phyloP scores from a whole-genome alignment of 2,329 filamentous ascomycete genomes.

The Phaeosphaeriaceae sp. region DNA sequence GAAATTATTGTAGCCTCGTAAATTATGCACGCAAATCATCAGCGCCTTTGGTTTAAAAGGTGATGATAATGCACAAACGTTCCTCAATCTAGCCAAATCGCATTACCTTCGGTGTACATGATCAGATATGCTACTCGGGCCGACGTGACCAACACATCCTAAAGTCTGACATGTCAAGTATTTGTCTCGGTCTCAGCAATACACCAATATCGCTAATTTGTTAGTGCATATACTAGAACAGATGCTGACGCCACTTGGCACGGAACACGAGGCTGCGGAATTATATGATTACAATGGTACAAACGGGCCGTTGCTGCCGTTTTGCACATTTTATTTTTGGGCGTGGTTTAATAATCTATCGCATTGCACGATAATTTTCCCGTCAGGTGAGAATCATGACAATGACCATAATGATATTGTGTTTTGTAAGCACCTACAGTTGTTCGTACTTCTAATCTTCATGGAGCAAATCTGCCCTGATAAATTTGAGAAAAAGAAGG shows the following conservation, averaged over 20 bases:
- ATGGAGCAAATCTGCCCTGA: too few species aligned
- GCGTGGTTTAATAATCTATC: too few species aligned
- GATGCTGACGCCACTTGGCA: not conserved
- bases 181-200: not conserved
- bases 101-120: too few species aligned
- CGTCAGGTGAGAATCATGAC: too few species aligned
- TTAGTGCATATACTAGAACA: not conserved
- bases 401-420: too few species aligned
- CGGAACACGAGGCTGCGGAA: not conserved
- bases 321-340: too few species aligned
- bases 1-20: not conserved
- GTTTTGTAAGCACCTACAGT: too few species aligned
- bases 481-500: too few species aligned
- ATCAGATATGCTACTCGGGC: not conserved
- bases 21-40: not conserved
- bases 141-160: not conserved
- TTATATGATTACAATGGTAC: not conserved
- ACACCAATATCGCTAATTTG: not conserved
- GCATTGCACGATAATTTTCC: too few species aligned
- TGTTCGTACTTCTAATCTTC: too few species aligned
- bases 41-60: not conserved
- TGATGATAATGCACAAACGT: not conserved
- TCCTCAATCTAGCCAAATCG: too few species aligned
- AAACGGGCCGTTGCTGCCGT: too few species aligned
- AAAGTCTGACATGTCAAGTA: not conserved